Percentiles rank a stretch among this genome's conserved stretches.
Conservation (phyloP, 805 yeast genomes). For the Candida nitratophila region DNA sequence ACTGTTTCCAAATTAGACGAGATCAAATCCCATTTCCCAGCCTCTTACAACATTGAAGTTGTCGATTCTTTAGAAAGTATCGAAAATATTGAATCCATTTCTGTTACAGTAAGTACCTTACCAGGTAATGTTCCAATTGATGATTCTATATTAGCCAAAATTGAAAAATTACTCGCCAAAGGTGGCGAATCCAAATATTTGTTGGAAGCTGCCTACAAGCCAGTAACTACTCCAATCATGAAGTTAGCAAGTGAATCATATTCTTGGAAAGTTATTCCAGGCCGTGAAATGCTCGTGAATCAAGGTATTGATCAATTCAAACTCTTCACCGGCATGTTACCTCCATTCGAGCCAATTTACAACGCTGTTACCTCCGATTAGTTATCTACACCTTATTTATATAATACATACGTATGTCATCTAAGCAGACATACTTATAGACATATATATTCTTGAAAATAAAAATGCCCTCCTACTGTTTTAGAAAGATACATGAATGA, state of each 20-base stretch:
- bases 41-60: conserved; percentile 46
- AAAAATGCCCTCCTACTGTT: too few relatives aligned
- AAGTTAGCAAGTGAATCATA: conserved; percentile 52
- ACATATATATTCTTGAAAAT: too few relatives aligned
- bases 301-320: conserved; percentile 89
- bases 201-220: conserved; percentile 94
- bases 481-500: too few relatives aligned
- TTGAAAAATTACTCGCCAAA: conserved; percentile 40
- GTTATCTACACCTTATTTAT: background rate
- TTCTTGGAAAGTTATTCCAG: conserved; percentile 81
- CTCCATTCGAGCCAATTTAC: conserved; percentile 57
- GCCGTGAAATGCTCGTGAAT: conserved; percentile 84
- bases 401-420: background rate
- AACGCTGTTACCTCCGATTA: conserved; percentile 42
- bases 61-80: conserved; percentile 44
- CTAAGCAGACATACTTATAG: too few relatives aligned
- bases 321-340: conserved; percentile 60
- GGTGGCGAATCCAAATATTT: conserved; percentile 48
- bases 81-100: conserved; percentile 36
- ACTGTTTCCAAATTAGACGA: conserved; percentile 58
- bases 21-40: conserved; percentile 56
- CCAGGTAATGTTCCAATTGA: conserved; percentile 78
- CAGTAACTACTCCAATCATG: conserved; percentile 83
- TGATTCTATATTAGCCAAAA: conserved; percentile 34
- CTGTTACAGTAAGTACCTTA: conserved; percentile 68